Base-by-base conservation (phyloP, 2,329 filamentous ascomycete species). In the Phoma herbarum region DNA sequence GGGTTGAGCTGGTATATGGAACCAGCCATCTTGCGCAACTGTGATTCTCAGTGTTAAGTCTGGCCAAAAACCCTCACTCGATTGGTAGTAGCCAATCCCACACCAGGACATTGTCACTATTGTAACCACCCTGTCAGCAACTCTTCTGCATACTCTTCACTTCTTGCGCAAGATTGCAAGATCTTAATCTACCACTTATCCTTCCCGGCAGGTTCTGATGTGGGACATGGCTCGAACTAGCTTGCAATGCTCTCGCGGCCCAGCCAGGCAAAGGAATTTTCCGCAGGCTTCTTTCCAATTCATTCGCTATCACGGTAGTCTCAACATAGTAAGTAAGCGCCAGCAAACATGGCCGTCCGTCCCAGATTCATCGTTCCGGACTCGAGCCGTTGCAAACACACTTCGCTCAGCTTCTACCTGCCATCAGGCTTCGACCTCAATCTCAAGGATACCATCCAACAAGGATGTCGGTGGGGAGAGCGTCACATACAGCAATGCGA, bases 401-500 rank as follows among this genome's bases (percentile, higher is more conserved):
- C 3, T 14, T 22, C 2, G 3, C 18, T 4, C 6, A 12, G 10
- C 10, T 11, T 23, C 20, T 23, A 14, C 20, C 9, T 39, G 35
- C 22, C 22, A n/a, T 22, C 22, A 25, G 20, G 9, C 16, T 26
- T 23, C 4, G 23, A 26, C 14, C 23, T 26, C 16, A 2, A 11
- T 14, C 33, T 5, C 2, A n/a, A 47, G 2, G 22, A 55, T 55
- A 44, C 12, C 52, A 37, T 20, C 25, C 8, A 43, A 42, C 44
- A 33, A 6, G 7, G 11, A n/a, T 5, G 35, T 26, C 6, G n/a
- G 4, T 2, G 5, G 37, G n/a, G 50, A 59, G n/a, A 50, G 56
- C 39, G 43, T 61, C 14, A 65, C 68, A 20, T 72, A 64, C 46
- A 68, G 72, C 33, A 75, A 76, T 49, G 74, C 69, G 29, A 58